Conservation (phyloP, 2,329 filamentous ascomycete genomes). For the Botryotinia convoluta region DNA sequence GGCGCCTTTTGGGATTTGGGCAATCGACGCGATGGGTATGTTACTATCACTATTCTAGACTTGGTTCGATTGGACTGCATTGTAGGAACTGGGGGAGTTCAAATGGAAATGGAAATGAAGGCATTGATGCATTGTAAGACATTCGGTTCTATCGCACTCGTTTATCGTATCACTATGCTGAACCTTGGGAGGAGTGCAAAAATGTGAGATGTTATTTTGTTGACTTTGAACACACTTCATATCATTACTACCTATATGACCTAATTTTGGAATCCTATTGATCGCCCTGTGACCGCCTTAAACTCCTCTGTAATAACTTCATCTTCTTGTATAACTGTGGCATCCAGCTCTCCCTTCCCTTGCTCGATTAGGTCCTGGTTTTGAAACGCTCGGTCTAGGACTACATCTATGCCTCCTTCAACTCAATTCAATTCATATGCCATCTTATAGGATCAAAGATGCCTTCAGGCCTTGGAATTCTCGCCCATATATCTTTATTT, state of each 20-base stretch:
- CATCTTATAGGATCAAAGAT: neutral
- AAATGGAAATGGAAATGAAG: neutral
- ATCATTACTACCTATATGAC: conserved; percentile 18
- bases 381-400: neutral
- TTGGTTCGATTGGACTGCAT: conserved; percentile 1
- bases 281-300: conserved; percentile 16
- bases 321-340: neutral
- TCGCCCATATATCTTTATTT: neutral
- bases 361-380: neutral
- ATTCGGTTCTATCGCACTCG: neutral
- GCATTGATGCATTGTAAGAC: neutral
- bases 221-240: conserved; percentile 5
- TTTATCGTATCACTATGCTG: neutral
- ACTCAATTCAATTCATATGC: neutral
- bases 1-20: neutral
- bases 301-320: conserved; percentile 11
- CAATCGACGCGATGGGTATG: neutral
- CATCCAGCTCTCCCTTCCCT: neutral
- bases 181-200: neutral
- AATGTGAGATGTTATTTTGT: neutral
- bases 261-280: conserved; percentile 15
- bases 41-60: conserved; percentile 12
- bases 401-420: neutral
- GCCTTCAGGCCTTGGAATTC: neutral
- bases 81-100: neutral